A percentile compares a stretch with the other conserved stretches of the same genome.
phyloP scores from a whole-genome alignment of 176 grass and related monocot species.

The Phoenix dactylifera region DNA sequence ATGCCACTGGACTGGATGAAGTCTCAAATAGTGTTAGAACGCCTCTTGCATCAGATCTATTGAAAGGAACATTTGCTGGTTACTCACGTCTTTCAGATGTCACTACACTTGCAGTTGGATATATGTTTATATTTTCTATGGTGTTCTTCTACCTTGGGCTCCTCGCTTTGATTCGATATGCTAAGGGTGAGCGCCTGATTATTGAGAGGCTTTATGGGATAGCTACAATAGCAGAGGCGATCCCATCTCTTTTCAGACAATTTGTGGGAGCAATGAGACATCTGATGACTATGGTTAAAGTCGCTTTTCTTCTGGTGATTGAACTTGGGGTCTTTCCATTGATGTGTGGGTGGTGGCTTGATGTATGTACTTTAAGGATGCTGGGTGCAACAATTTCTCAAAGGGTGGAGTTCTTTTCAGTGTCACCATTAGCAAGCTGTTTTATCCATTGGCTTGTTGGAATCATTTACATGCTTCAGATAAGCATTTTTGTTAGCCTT shows the following conservation, averaged over 20 bases:
- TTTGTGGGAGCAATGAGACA: constrained; percentile 84
- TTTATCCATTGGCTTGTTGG: constrained; percentile 97
- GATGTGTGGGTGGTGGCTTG: constrained; percentile 99
- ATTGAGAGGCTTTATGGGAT: constrained; percentile 87
- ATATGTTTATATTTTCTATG: constrained; percentile 67
- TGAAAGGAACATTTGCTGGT: constrained; percentile 45
- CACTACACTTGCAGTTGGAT: constrained; percentile 87
- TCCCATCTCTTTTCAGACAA: constrained; percentile 86
- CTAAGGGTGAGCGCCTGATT: constrained; percentile 69
- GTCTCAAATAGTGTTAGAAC: constrained; percentile 38
- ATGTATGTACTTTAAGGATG: constrained; percentile 96
- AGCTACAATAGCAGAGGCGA: constrained; percentile 63
- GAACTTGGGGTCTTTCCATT: constrained; percentile 97
- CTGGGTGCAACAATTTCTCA: constrained; percentile 80
- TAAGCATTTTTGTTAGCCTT: constrained; percentile 98
- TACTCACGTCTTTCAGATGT: constrained; percentile 89
- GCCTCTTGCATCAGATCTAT: constrained; percentile 20
- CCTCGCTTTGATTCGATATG: constrained; percentile 80
- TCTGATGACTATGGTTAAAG: constrained; percentile 95
- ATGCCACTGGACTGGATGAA: constrained; percentile 47
- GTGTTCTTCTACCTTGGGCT: constrained; percentile 82
- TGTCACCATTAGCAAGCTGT: constrained; percentile 81
- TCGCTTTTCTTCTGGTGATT: constrained; percentile 93
- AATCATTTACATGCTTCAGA: constrained; percentile 98
- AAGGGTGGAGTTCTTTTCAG: constrained; percentile 86